Percentiles rank a stretch among this genome's conserved stretches.
Evolutionary conservation across 257 asterid species (phyloP).

Genomic region (Ballota nigra): DNA sequence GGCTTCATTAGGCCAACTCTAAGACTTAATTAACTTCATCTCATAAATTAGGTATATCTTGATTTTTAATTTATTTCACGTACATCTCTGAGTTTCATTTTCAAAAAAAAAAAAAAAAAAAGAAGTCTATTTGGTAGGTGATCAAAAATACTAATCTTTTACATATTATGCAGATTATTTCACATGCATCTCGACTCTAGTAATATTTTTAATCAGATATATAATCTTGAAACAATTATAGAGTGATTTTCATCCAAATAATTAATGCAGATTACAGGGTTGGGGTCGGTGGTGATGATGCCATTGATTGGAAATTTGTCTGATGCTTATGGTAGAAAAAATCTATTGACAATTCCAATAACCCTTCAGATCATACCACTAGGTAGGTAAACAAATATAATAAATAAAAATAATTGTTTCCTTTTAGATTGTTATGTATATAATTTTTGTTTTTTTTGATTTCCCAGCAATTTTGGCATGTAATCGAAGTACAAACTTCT

Average conservation of each 20-base stretch:
- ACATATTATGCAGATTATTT: no score
- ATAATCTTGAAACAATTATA: not conserved
- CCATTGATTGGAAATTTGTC: conserved; percentile 58
- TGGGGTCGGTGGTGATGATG: conserved; percentile 52
- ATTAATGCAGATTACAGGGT: conserved; percentile 39
- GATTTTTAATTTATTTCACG: not conserved
- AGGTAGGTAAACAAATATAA: conserved; percentile 26
- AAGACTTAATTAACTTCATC: not conserved
- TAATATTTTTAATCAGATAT: no score
- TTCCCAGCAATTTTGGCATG: conserved; percentile 13
- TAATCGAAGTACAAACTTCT: conserved; percentile 14
- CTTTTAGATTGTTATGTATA: not conserved
- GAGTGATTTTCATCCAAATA: not conserved
- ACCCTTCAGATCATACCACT: conserved; percentile 43
- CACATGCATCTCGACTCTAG: no score
- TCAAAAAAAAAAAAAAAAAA: no score
- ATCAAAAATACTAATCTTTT: no score
- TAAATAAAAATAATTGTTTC: not conserved
- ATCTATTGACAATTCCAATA: conserved; percentile 42
- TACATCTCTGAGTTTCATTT: not conserved
- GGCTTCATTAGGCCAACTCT: not conserved
- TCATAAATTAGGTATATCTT: not conserved
- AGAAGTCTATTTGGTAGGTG: no score
- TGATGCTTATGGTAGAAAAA: conserved; percentile 50
- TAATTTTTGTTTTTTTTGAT: not conserved